Base-by-base conservation (phyloP, 2,329 filamentous ascomycete species). In the Colletotrichum musae region DNA sequence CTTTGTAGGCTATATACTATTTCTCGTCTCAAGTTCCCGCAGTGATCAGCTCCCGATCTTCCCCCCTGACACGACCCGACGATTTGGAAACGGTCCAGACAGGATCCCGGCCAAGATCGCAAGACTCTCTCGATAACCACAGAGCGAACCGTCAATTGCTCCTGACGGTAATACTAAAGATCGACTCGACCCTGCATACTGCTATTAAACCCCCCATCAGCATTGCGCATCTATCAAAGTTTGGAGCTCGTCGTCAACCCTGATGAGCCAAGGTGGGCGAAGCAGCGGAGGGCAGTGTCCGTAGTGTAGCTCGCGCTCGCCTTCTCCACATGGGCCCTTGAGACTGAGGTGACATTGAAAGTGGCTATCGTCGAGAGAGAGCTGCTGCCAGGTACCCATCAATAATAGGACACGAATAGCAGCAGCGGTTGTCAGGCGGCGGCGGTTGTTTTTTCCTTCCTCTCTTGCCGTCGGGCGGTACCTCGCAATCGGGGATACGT, bases 21-120 rank as follows among this genome's bases (percentile, higher is more conserved):
- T 43, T 52, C 57, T 69, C 56, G 56, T 69, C 62, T 60, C 50
- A 69, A 69, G 66, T 69, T 18, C 43, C 59, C 50, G 59, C 59
- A 47, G 50, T 54, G 59, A 62, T 47, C 39, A 36, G 10, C 36
- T 47, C 32, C 15, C 7, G 16, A 4, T 45, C 41, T 4, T 21
- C 47, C 47, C n/a, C 47, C 47, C 47, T 21, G n/a, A 50, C 12
- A 12, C 18, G 21, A 50, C 18, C 47, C 47, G 47, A 24, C 47
- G 15, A n/a, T 50, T 50, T 50, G 47, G 47, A 50, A 50, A 50
- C 47, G 24, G 10, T 10, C 5, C 18, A 21, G 10, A 21, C 47
- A 50, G 21, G 47, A 13, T 50, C 47, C 16, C 47, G 47, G 47
- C 47, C 47, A 18, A 50, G 24, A 50, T 50, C 45, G 21, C 2